Evolutionary conservation across 2,329 filamentous ascomycete genomes (phyloP), one percentile per base, ranked within the genome.

Genomic region (Cercospora nicotianae): DNA sequence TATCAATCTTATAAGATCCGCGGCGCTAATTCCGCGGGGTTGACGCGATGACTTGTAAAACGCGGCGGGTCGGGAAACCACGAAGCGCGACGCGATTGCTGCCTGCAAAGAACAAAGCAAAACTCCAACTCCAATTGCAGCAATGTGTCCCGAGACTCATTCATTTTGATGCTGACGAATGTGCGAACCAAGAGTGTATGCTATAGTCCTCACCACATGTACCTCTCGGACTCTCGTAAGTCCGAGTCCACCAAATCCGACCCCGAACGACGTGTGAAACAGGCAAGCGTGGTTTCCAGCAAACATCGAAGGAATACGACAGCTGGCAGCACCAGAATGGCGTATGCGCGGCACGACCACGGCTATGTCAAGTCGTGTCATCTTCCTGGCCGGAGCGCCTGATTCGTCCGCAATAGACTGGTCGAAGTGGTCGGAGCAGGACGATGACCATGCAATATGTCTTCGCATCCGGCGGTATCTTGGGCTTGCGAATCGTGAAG

Each of bases 381-480:
- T 87, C 63, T 82, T 87, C 68, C 78, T 89, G 65, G 83, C 85
- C 64, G 90, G 90, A 26, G 88, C 90, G n/a, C 90, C 90, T 2
- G 78, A 83, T 36, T 75, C 80, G 31, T 79, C 78, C 9, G 78
- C 81, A 26, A 81, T 92, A 23, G 78, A 83, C 48, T 91, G 89
- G 86, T 77, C 83, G 57, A 76, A 85, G 12, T 91, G 89, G 86
- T 77, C 83, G 55, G 76, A 84, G 12, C 72, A 79, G 1, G 73
- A 76, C n/a, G 16, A 31, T 16, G 20, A 28, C 18, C 9, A 53
- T 33, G 4, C 23, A n/a, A 42, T 61, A n/a, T 39, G 57, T 55
- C 42, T 20, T 33, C 64, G 64, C 3, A 7, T 65, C 16, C 64
- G 28, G 20, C 64, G 70, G 60, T 75, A 73, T 55, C 65, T 76